These are phyloP conservation scores for Amorphotheca resinae DNA, from an alignment of 495 filamentous ascomycete species.

Conservation along the genomic window DNA sequence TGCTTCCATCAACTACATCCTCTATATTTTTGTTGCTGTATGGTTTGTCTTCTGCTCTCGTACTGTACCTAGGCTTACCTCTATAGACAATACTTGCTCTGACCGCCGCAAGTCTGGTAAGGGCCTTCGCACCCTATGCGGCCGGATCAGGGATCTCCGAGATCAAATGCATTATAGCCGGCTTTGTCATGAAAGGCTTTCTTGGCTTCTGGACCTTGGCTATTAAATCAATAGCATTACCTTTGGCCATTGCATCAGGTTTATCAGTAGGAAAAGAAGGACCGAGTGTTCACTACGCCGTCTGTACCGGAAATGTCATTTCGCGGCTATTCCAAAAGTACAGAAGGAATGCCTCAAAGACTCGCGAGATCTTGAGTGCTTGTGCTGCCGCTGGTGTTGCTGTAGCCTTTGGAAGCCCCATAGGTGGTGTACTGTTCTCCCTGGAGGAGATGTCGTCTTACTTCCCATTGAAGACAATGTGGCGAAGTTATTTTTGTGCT, in stretches of 20 bases:
- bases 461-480: constrained; percentile 95
- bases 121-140: constrained; percentile 89
- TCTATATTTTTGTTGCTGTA: constrained; percentile 87
- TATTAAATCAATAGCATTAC: constrained; percentile 88
- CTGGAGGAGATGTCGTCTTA: constrained; percentile 98
- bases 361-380: constrained; percentile 85
- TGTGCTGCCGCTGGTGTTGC: constrained; percentile 92
- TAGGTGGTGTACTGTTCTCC: constrained; percentile 93
- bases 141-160: constrained; percentile 96
- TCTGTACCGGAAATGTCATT: constrained; percentile 96
- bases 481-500: constrained; percentile 97
- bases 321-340: constrained; percentile 90
- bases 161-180: constrained; percentile 98
- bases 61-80: not conserved
- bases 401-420: constrained; percentile 94
- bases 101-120: constrained; percentile 74
- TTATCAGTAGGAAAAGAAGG: constrained; percentile 96
- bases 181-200: constrained; percentile 99
- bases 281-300: constrained; percentile 94
- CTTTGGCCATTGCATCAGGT: constrained; percentile 87
- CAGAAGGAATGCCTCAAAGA: constrained; percentile 84
- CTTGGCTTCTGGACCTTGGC: constrained; percentile 82
- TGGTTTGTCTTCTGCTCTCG: constrained; percentile 14
- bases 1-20: constrained; percentile 66
- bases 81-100: constrained; percentile 56